Base-by-base conservation (phyloP, 306 rosid species). In the Cicer arietinum region DNA sequence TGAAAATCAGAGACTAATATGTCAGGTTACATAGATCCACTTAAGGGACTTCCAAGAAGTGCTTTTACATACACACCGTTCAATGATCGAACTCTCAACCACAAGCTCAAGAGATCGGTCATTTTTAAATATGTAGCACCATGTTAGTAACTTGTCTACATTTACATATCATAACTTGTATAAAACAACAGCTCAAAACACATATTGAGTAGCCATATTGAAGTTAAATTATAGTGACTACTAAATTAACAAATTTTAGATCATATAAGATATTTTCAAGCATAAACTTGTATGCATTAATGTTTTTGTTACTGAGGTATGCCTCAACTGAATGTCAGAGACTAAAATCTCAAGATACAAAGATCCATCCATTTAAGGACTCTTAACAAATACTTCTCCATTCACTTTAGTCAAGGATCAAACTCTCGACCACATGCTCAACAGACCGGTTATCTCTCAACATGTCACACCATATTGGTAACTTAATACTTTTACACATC, bases 131-230 rank as follows among this genome's bases (percentile, higher is more conserved):
- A 7, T 25, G 8, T 57, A 39, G 25, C 7, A 20, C 14, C 39
- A 57, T 5, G n/a, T 60, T 13, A 42, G 18, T 35, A 35, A 60
- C 66, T 35, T 60, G 39, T 22, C 22, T 1, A 57, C 8, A 22
- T 13, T 30, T 30, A 30, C 37, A 30, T 30, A 30, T 30, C 37
- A 3, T 30, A 30, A 30, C 37, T 30, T 4, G 37, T 30, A 30
- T 30, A 30, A 30, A 30, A 30, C 5, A 30, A 30, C 37, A 40
- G 52, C 65, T 70, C 39, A 74, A 20, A 82, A 47, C 78, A 71
- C 50, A 11, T 39, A 84, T 0, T 75, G 84, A 78, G 13, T 25
- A 30, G 37, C 4, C 67, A 40, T 44, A 17, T 39, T 47, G 81
- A 75, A 57, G 40, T 48, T 2, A 60, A 12, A 43, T 63, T 8